A percentile compares a stretch with the other conserved stretches of the same genome.
phyloP scores from a whole-genome alignment of 2,329 filamentous ascomycete species.

The Talaromyces sp. region DNA sequence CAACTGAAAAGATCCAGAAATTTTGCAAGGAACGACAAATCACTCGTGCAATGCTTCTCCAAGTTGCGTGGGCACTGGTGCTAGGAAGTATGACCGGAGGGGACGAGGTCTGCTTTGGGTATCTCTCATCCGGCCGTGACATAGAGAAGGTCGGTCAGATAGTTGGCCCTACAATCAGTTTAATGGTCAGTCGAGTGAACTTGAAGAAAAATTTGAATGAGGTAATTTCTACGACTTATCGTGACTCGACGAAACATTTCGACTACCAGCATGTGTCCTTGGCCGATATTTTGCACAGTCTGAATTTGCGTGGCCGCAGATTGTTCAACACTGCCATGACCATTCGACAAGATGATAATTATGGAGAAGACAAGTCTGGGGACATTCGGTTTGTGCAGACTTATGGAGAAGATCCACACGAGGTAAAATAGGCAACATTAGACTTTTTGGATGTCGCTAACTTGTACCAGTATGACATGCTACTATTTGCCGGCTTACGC shows the following conservation, averaged over 20 bases:
- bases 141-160: conserved; percentile 34
- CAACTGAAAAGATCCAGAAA: not conserved
- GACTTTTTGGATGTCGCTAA: not conserved
- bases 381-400: not conserved
- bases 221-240: not conserved
- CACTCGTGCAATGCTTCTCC: conserved; percentile 28
- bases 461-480: not conserved
- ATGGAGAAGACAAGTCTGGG: not conserved
- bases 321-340: not conserved
- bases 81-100: conserved; percentile 31
- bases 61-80: conserved; percentile 36
- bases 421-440: not conserved
- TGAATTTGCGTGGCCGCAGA: not conserved
- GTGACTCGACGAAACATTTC: not conserved
- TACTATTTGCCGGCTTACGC: not conserved
- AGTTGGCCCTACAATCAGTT: conserved; percentile 28
- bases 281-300: not conserved
- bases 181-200: conserved; percentile 13
- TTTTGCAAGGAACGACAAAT: not conserved
- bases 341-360: not conserved
- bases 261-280: not conserved
- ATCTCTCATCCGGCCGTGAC: conserved; percentile 37
- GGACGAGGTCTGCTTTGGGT: conserved; percentile 37
- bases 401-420: not conserved
- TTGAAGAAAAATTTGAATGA: not conserved